Evolutionary conservation across 148 eudicot species (phyloP).

Genomic region (Cornus florida): DNA sequence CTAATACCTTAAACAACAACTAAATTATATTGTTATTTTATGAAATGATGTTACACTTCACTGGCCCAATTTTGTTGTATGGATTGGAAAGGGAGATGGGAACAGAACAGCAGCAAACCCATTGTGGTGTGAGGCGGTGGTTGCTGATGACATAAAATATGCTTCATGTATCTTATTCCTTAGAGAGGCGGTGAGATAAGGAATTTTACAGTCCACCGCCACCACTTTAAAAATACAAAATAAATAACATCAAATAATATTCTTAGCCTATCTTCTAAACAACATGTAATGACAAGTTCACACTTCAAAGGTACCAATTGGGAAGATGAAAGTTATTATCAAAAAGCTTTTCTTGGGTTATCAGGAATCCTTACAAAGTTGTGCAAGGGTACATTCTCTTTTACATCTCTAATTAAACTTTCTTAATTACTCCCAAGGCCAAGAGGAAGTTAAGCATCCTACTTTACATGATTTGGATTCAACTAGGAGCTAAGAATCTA

Average conservation of each 20-base stretch:
- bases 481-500: too few species aligned
- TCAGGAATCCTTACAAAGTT: conserved; percentile 15
- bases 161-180: not conserved
- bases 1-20: too few species aligned
- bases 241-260: not conserved
- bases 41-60: too few species aligned
- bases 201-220: conserved; percentile 16
- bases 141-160: not conserved
- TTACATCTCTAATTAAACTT: too few species aligned
- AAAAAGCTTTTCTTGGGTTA: conserved; percentile 15
- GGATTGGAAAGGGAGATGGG: not conserved
- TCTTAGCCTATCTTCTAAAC: conserved; percentile 11
- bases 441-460: too few species aligned
- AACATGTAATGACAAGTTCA: conserved; percentile 23
- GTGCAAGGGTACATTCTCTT: too few species aligned
- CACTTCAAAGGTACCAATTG: not conserved
- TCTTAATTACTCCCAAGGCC: too few species aligned
- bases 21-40: too few species aligned
- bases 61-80: too few species aligned
- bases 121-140: not conserved
- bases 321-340: not conserved
- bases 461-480: too few species aligned
- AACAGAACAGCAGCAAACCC: too few species aligned
- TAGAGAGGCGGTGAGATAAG: conserved; percentile 2
- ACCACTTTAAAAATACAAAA: not conserved